Base-by-base conservation (phyloP, 2,329 filamentous ascomycete genomes). In the Talaromyces sp. region DNA sequence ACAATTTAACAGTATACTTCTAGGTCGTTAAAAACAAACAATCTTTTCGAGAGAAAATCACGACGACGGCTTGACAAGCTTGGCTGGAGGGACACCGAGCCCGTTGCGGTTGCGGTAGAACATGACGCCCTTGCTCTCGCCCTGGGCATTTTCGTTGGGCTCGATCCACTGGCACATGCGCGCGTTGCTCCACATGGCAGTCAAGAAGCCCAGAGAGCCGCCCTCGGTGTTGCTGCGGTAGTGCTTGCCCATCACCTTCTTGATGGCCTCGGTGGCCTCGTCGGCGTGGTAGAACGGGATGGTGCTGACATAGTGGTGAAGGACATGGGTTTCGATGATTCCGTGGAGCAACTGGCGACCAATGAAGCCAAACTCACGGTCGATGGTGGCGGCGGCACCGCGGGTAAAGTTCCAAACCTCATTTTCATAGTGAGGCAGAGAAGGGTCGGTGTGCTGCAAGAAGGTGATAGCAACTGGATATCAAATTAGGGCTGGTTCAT, bases 251-350 rank as follows among this genome's bases (percentile, higher is more conserved):
- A 99, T 97, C 76, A 99, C 82, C 63, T 86, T 86, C 84, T 93
- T 92, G 84, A 98, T 96, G 71, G 93, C 93, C 69, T 97, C 93
- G 69, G 87, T 89, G 61, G 93, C 93, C 81, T 97, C 93, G 69
- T 96, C 92, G 72, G 93, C 93, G 77, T 97, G 84, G 81, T 98
- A 98, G 81, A 97, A 97, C 64, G 93, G 93, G 67, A 98, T 98
- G 71, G 87, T 91, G 79, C 89, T 93, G 75, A 98, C 86, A 78
- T 96, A 98, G 85, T 98, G 93, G 83, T 98, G 93, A 63, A 96
- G 89, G 62, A 98, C 93, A 80, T 98, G 93, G 55, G 93, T 97
- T 83, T 97, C 93, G 76, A 97, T 89, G 77, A 98, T 97, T 71
- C 93, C 93, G 83, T 98, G 93, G 75, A 97, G 83, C 63, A 98